Base-by-base conservation (phyloP, 345 rosid genomes). In the Rhodamnia rubescens region DNA sequence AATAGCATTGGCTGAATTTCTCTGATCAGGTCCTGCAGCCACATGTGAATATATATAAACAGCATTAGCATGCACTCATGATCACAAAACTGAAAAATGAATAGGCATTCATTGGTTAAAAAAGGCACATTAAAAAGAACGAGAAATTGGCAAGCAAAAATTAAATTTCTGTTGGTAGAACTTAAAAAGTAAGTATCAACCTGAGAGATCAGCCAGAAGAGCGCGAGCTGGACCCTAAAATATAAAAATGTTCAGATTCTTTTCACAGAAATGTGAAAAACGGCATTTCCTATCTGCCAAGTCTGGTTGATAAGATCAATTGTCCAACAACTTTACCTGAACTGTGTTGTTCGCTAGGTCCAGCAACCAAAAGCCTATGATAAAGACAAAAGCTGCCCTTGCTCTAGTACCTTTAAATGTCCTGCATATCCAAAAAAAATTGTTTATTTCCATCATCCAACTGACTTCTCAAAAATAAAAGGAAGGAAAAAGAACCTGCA, bases 161-260 rank as follows among this genome's bases (percentile, higher is more conserved):
- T 16, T 32, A 22, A 64, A 64, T 64, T 29, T 29, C 78, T 32
- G 78, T 32, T 32, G 78, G 24, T 32, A 64, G 36, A 64, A 64
- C 78, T 64, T 16, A 64, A 32, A 74, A 55, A 24, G 21, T 44
- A 20, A 58, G 53, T 51, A 53, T 53, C 64, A 61, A 97, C 98
- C 99, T 88, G 98, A 90, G 83, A 97, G 91, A 90, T 97, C 99
- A 82, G 98, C 98, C 82, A 96, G 87, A 90, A 97, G 98, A 75
- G 99, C 98, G 89, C 99, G 99, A 88, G 98, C 98, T 88, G 99
- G 99, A 90, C 96, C 98, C 99, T 97, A 85, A 75, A 90, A 83
- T 74, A 85, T 84, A 74, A 20, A 55, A 69, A 84, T 84, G 84
- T 80, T 83, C 21, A 47, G 47, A 32, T 57, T 44, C 52, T n/a